These are phyloP conservation scores for Lablab purpureus DNA, from an alignment of 306 rosid genomes.

Conservation along the genomic window DNA sequence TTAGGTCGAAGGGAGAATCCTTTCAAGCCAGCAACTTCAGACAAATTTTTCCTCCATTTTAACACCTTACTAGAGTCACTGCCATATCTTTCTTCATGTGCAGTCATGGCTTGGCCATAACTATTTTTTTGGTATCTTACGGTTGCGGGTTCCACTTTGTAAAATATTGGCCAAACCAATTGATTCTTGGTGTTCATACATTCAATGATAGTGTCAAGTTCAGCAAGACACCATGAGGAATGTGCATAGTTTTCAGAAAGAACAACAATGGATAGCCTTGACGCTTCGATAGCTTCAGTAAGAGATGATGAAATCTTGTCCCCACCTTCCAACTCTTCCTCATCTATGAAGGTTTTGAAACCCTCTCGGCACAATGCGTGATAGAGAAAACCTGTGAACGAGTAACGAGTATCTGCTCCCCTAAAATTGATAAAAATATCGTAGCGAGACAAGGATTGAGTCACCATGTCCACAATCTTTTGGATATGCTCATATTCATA, in stretches of 20 bases:
- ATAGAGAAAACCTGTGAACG: constrained; percentile 27
- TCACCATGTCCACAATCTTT: neutral
- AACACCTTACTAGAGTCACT: neutral
- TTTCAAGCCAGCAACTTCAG: neutral
- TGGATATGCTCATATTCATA: neutral
- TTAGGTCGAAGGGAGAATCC: neutral
- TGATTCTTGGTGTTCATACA: neutral
- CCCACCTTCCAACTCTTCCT: neutral
- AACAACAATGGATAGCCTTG: neutral
- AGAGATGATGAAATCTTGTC: constrained; percentile 6
- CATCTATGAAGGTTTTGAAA: constrained; percentile 38
- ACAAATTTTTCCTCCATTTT: neutral
- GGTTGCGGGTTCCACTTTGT: neutral
- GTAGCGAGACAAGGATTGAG: neutral
- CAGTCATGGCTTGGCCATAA: neutral
- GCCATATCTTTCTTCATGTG: neutral
- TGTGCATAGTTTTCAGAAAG: neutral
- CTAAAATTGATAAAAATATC: neutral
- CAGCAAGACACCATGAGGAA: neutral
- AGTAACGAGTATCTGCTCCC: neutral
- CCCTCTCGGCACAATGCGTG: neutral
- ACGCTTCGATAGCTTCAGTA: neutral
- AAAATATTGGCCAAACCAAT: neutral
- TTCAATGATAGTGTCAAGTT: neutral
- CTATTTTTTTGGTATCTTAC: neutral